phyloP scores from a whole-genome alignment of 1,139 yeast species.

The Blastobotrys petasosporus region DNA sequence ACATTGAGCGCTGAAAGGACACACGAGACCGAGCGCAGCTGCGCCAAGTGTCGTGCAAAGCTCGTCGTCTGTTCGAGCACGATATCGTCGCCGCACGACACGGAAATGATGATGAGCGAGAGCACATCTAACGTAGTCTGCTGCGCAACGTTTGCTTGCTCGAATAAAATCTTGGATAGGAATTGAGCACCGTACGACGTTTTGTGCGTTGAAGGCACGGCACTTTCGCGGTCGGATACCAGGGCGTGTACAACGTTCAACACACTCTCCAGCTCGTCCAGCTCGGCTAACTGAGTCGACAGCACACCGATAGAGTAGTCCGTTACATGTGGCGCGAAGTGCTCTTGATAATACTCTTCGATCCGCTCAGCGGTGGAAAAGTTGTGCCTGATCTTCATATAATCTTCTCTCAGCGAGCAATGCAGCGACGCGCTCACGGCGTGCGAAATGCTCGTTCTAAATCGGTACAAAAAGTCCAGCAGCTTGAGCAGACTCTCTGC shows the following conservation, averaged over 20 bases:
- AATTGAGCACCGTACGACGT: constrained; percentile 20
- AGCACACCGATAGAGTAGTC: constrained; percentile 19
- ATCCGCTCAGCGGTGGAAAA: constrained; percentile 21
- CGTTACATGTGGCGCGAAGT: constrained; percentile 17
- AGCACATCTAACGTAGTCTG: constrained; percentile 21
- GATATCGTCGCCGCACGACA: constrained; percentile 17
- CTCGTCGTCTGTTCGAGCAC: constrained; percentile 19
- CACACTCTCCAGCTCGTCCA: constrained; percentile 18
- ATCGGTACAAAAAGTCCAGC: constrained; percentile 17
- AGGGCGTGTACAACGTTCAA: constrained; percentile 7
- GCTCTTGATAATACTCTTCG: constrained; percentile 16
- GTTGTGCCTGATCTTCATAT: constrained; percentile 14
- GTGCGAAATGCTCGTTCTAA: constrained; percentile 17
- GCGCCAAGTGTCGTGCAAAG: constrained; percentile 10
- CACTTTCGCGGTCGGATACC: neutral
- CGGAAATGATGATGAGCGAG: constrained; percentile 19
- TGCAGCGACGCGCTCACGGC: constrained; percentile 13
- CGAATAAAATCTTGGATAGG: constrained; percentile 18
- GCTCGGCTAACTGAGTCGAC: constrained; percentile 19
- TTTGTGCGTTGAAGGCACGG: neutral
- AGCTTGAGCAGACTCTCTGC: constrained; percentile 17
- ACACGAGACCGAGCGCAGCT: constrained; percentile 4
- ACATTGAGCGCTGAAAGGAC: neutral
- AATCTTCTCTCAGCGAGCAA: constrained; percentile 17
- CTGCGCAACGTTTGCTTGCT: constrained; percentile 16